A percentile compares a stretch with the other conserved stretches of the same genome.
Evolutionary conservation across 2,329 filamentous ascomycete species (phyloP).

Genomic region (Pseudopithomyces maydicus): DNA sequence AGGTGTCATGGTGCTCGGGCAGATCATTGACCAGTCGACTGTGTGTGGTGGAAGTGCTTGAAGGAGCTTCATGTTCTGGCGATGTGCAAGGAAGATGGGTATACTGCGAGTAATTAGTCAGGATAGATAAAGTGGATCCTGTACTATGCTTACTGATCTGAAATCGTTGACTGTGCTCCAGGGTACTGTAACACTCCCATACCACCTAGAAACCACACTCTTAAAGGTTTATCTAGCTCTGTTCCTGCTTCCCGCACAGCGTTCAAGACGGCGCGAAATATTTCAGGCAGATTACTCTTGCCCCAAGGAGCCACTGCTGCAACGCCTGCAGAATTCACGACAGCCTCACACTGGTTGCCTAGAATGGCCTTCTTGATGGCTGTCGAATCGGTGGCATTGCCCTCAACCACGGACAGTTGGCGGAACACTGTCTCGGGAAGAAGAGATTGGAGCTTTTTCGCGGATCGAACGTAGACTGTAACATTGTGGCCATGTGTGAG

Average conservation of each 20-base stretch:
- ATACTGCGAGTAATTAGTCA: slow-evolving; percentile 27
- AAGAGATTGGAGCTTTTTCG: slow-evolving; percentile 44
- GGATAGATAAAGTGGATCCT: slow-evolving; percentile 28
- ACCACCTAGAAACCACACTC: slow-evolving; percentile 48
- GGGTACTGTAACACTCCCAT: slow-evolving; percentile 45
- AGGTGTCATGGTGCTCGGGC: slow-evolving; percentile 38
- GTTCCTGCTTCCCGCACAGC: slow-evolving; percentile 40
- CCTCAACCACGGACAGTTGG: slow-evolving; percentile 43
- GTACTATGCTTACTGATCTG: slow-evolving; percentile 28
- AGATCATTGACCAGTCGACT: slow-evolving; percentile 44
- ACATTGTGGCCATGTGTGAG: slow-evolving; percentile 45
- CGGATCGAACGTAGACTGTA: slow-evolving; percentile 47
- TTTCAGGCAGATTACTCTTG: slow-evolving; percentile 42
- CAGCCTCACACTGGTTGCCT: slow-evolving; percentile 44
- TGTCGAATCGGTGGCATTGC: slow-evolving; percentile 44
- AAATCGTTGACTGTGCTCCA: slow-evolving; percentile 38
- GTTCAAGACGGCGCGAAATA: slow-evolving; percentile 43
- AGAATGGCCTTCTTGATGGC: slow-evolving; percentile 45
- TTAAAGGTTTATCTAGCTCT: slow-evolving; percentile 41
- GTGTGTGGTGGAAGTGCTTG: slow-evolving; percentile 26
- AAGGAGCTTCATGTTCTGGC: slow-evolving; percentile 37
- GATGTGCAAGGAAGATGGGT: slow-evolving; percentile 44
- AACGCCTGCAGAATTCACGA: slow-evolving; percentile 49
- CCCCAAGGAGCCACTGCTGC: slow-evolving; percentile 46
- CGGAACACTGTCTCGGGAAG: slow-evolving; percentile 39